Evolutionary conservation across 352 stramenopile genomes (phyloP).

Genomic region (Pythium utonaiense): DNA sequence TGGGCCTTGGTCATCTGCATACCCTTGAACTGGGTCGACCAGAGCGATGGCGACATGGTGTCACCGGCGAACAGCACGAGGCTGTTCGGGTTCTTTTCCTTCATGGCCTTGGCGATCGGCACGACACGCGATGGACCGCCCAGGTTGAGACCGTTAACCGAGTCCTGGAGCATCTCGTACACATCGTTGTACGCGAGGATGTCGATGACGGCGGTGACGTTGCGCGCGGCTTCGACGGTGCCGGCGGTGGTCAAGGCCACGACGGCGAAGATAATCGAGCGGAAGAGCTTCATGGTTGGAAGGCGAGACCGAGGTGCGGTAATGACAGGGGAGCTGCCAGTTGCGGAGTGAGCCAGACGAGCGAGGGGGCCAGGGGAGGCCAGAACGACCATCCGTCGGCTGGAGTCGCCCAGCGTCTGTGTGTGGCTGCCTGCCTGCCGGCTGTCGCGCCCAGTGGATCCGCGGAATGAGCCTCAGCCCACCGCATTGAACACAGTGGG

Average conservation of each 20-base stretch:
- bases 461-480: too few species aligned
- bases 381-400: not conserved
- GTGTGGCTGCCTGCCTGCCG: not conserved
- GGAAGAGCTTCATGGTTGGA: slow-evolving; percentile 30
- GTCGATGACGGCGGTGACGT: slow-evolving; percentile 50
- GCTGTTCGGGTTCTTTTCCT: slow-evolving; percentile 49
- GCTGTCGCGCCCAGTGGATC: not conserved
- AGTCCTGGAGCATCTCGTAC: slow-evolving; percentile 74
- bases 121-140: slow-evolving; percentile 74
- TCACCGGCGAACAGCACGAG: slow-evolving; percentile 78
- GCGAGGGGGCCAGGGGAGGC: not conserved
- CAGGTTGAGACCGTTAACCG: slow-evolving; percentile 55
- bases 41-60: slow-evolving; percentile 81
- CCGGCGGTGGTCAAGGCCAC: slow-evolving; percentile 20
- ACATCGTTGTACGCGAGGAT: slow-evolving; percentile 78
- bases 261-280: slow-evolving; percentile 24
- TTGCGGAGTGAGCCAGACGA: not conserved
- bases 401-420: not conserved
- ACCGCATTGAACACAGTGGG: too few species aligned
- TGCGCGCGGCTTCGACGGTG: slow-evolving; percentile 26
- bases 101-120: slow-evolving; percentile 58
- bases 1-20: slow-evolving; percentile 79
- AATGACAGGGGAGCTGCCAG: slow-evolving; percentile 15
- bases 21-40: slow-evolving; percentile 74
- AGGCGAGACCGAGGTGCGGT: not conserved